Percentiles rank a stretch among this genome's conserved stretches.
Conservation (phyloP, 208 protist species). For the Wallacemonas sp. region DNA sequence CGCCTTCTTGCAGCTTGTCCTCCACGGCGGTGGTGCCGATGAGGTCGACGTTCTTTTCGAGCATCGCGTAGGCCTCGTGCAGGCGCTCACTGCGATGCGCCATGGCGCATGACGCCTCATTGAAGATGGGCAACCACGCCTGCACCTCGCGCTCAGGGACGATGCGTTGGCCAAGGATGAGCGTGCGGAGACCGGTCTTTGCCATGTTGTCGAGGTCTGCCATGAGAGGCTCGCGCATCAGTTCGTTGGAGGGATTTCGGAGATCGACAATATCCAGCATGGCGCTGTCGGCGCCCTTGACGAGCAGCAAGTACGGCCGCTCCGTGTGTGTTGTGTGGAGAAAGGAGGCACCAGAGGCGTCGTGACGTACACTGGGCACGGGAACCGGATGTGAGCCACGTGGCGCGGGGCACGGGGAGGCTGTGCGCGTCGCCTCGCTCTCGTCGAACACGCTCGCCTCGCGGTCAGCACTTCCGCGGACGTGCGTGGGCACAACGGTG, state of each 20-base stretch:
- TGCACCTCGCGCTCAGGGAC: conserved; percentile 49
- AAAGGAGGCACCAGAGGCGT: not conserved
- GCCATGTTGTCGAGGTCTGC: conserved; percentile 51
- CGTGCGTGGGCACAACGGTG: too few species aligned
- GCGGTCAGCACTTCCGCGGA: too few species aligned
- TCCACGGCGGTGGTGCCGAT: conserved; percentile 94
- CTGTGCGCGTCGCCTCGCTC: not conserved
- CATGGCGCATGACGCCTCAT: conserved; percentile 63
- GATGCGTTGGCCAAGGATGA: conserved; percentile 66
- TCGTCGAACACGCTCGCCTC: not conserved
- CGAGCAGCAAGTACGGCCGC: conserved; percentile 54
- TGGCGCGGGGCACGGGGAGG: too few species aligned
- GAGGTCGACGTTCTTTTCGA: conserved; percentile 86
- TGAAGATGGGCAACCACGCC: conserved; percentile 57
- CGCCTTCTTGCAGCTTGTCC: conserved; percentile 95
- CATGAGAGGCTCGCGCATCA: conserved; percentile 29
- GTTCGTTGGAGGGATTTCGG: conserved; percentile 29
- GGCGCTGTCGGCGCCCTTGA: conserved; percentile 86
- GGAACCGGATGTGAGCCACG: too few species aligned
- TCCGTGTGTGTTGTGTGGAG: not conserved
- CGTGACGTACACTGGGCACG: not conserved
- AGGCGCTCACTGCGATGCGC: conserved; percentile 48
- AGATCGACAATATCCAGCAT: conserved; percentile 77
- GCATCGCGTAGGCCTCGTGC: conserved; percentile 57
- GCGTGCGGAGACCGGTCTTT: conserved; percentile 64